Conservation (phyloP, 305 asterid species). For the Withania somnifera region DNA sequence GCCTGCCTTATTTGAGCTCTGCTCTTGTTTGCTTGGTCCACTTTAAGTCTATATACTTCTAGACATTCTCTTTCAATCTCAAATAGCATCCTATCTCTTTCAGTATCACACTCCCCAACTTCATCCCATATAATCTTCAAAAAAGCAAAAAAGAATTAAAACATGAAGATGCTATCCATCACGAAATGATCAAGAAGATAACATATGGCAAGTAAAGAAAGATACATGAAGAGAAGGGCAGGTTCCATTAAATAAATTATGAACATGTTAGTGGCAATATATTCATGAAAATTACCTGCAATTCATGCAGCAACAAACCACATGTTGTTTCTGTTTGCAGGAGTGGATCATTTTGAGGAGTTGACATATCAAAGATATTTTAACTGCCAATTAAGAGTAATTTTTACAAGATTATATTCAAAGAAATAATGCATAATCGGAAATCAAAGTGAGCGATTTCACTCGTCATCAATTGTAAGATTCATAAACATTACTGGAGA, state of each 20-base stretch:
- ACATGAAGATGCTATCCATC: background rate
- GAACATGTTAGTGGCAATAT: background rate
- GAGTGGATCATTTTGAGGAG: constrained; percentile 19
- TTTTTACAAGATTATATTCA: background rate
- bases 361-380: constrained; percentile 16
- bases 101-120: constrained; percentile 86
- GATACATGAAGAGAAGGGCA: background rate
- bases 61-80: constrained; percentile 90
- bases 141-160: background rate
- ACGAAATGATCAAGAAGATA: background rate
- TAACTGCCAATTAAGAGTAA: background rate
- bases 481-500: background rate
- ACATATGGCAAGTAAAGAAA: background rate
- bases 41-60: constrained; percentile 83
- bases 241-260: background rate
- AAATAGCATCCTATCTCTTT: constrained; percentile 71
- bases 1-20: constrained; percentile 93
- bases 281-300: constrained; percentile 11
- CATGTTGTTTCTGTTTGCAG: constrained; percentile 63
- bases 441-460: background rate
- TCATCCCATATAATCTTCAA: constrained; percentile 95
- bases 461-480: background rate
- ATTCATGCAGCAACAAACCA: constrained; percentile 63
- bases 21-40: constrained; percentile 80
- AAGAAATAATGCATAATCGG: background rate